A percentile compares a stretch with the other conserved stretches of the same genome.
Conservation (phyloP, 805 yeast species). For the Torulaspora indica region DNA sequence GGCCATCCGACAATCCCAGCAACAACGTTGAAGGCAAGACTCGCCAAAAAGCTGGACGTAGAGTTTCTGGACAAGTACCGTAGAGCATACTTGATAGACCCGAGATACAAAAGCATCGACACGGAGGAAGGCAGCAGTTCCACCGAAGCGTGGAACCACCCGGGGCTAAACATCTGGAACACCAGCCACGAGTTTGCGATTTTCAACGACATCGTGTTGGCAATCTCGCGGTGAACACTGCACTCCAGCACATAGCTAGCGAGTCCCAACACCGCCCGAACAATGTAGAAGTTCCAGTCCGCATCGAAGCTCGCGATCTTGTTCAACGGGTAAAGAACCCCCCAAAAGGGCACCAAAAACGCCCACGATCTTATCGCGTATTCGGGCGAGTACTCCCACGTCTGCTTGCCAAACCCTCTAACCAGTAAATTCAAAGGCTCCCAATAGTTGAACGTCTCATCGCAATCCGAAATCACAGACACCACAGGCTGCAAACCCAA, state of each 20-base stretch:
- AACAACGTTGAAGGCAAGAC: constrained; percentile 36
- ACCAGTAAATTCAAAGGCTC: constrained; percentile 79
- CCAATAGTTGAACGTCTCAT: constrained; percentile 90
- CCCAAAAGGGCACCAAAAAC: constrained; percentile 49
- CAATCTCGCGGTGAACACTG: constrained; percentile 28
- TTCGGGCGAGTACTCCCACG: constrained; percentile 94
- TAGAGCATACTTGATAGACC: constrained; percentile 30
- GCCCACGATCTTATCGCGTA: constrained; percentile 85
- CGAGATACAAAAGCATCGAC: constrained; percentile 49
- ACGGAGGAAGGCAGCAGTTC: constrained; percentile 81
- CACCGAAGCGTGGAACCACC: constrained; percentile 83
- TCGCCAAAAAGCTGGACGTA: constrained; percentile 23
- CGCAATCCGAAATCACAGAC: constrained; percentile 81
- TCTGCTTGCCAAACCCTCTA: constrained; percentile 84
- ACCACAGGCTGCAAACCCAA: constrained; percentile 41
- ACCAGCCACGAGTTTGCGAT: constrained; percentile 58
- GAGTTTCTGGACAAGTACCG: constrained; percentile 29
- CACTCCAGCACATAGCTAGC: constrained; percentile 43
- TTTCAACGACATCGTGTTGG: constrained; percentile 19
- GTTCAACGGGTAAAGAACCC: constrained; percentile 25
- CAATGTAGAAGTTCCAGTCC: constrained; percentile 25
- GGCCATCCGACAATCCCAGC: constrained; percentile 93
- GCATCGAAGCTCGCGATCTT: constrained; percentile 31
- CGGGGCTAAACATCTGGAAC: constrained; percentile 63
- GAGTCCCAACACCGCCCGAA: constrained; percentile 27